Evolutionary conservation across 352 stramenopile species (phyloP).

Genomic region (Pythium rhizo-oryzae): DNA sequence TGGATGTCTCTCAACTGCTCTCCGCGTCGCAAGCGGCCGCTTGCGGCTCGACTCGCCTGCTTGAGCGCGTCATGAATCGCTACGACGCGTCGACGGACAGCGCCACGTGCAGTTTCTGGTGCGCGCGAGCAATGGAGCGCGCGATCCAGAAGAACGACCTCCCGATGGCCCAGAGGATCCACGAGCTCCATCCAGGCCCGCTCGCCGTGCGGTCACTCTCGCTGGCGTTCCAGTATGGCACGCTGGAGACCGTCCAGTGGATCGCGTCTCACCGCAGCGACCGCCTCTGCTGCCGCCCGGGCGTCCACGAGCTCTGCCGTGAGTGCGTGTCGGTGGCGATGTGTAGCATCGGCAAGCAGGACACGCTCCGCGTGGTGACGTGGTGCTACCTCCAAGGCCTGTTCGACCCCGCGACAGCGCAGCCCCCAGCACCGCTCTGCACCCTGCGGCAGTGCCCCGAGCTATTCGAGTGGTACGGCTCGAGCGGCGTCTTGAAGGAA

Average conservation of each 20-base stretch:
- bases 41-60: not conserved
- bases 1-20: not conserved
- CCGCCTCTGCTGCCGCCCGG: conserved; percentile 1
- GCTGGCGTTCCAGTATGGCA: not conserved
- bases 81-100: not conserved
- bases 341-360: not conserved
- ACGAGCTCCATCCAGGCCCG: conserved; percentile 6
- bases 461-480: no score
- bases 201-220: not conserved
- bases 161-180: not conserved
- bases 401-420: not conserved
- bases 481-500: no score
- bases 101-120: not conserved
- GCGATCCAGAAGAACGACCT: conserved; percentile 8
- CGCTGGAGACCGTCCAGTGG: conserved; percentile 15
- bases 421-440: not conserved
- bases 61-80: not conserved
- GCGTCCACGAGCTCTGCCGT: not conserved
- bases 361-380: not conserved
- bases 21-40: not conserved
- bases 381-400: not conserved
- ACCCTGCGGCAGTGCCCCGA: no score
- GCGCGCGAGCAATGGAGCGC: not conserved
- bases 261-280: conserved; percentile 6
- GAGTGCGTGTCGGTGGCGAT: not conserved